Evolutionary conservation across 805 yeast species (phyloP), one percentile per base, ranked within the genome.

Genomic region (Hanseniaspora meyeri): DNA sequence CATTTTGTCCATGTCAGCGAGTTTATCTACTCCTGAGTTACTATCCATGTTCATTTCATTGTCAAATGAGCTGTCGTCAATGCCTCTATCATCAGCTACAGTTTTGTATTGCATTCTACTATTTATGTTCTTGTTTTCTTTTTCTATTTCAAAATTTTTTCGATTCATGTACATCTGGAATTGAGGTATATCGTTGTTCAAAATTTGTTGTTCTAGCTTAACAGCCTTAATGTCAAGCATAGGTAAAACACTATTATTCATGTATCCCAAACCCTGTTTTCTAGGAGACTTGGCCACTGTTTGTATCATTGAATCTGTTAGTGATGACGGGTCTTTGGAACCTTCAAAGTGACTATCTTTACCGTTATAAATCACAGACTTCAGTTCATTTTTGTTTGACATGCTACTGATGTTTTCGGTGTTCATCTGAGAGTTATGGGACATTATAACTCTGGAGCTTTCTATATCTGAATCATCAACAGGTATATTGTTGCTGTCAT

Each of bases 401-500:
- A 20, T 4, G 16, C 32, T 17, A 4, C 49, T 36, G 5, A 36
- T 2, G 19, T 51, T 43, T 32, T 31, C 29, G 6, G 31, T 45
- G 40, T 43, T 37, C n/a, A 43, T 7, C 34, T 20, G 31, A 24
- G 55, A 51, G 10, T 45, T 51, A n/a, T 51, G 32, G 29, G 46
- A 31, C 17, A 34, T 32, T 9, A 46, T 32, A 4, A 46, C 24
- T 19, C 39, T 46, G 12, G 49, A 46, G 39, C 49, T 46, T 34
- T 45, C 51, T n/a, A 38, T 17, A 46, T 46, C 37, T 3, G 36
- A 42, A 17, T 37, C 57, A 3, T 49, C 52, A 8, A 11, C 24
- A n/a, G 57, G 57, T 10, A 53, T 32, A 19, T 53, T 32, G 24
- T 53, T 53, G 34, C 57, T 53, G 27, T 53, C 57, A 24, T 53